Evolutionary conservation across 495 filamentous ascomycete genomes (phyloP), one percentile per base, ranked within the genome.

Genomic region (Penicillium subrubescens): DNA sequence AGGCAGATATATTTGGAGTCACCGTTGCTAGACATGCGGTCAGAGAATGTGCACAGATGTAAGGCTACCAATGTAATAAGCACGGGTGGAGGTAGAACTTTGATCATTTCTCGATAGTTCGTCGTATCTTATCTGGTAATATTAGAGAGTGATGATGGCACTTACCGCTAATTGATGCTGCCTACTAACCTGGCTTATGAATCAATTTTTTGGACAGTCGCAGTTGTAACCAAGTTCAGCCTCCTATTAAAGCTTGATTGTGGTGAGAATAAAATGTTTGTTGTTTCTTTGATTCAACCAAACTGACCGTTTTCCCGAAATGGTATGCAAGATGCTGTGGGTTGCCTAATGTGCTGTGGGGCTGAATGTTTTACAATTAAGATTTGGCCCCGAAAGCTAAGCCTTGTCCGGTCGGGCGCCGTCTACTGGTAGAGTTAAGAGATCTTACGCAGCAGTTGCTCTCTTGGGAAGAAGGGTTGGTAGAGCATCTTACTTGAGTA

Each of bases 281-380:
- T 1, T 14, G 4, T 25, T 57, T 39, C 33, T 48, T 29, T 41
- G 23, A 5, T 27, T 41, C 12, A 35, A 15, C 54, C 4, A 48
- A 54, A 12, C 14, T 25, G 35, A 41, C 54, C 5, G 33, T 7
- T 57, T 43, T 56, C 60, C 52, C 29, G 10, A 62, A 62, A 34
- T 41, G 60, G 60, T 11, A 62, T 62, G 60, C 51, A 62, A 35
- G 51, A 56, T 48, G 60, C 39, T 46, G 25, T 21, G 34, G 54
- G 54, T 7, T 39, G 54, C 54, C 54, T 57, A 27, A 34, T n/a
- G 34, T 12, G 2, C 14, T 41, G 54, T 57, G 54, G 54, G 34
- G 33, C 53, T 27, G 23, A 27, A 50, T 27, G 5, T 27, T 51
- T 27, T 3, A 51, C 8, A 51, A 17, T 14, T 51, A 52, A 52